Percentiles rank a stretch among this genome's conserved stretches.
Conservation (phyloP, 1,139 yeast genomes). For the Fermentozyma sake region DNA sequence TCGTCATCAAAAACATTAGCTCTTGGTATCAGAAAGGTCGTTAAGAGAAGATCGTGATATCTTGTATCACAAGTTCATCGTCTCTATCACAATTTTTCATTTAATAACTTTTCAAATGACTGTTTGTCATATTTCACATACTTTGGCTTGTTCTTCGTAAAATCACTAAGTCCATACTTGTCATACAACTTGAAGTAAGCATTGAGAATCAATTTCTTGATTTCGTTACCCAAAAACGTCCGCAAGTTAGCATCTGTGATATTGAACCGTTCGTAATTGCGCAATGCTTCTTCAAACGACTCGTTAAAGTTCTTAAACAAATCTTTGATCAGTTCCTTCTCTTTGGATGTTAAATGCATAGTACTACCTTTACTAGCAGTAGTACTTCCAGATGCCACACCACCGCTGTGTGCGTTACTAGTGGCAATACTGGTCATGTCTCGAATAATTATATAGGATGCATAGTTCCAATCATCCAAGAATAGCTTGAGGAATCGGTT, state of each 20-base stretch:
- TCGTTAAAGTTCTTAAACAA: slow-evolving; percentile 77
- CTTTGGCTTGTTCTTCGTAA: slow-evolving; percentile 66
- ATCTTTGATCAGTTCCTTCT: slow-evolving; percentile 80
- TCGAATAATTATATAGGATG: slow-evolving; percentile 66
- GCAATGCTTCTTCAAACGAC: slow-evolving; percentile 72
- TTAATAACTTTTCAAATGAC: slow-evolving; percentile 50
- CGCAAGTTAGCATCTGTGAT: slow-evolving; percentile 66
- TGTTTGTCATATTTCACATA: slow-evolving; percentile 69
- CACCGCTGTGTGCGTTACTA: slow-evolving; percentile 34
- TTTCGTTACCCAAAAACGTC: slow-evolving; percentile 58
- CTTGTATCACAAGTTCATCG: too few relatives aligned
- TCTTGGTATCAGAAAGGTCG: too few relatives aligned
- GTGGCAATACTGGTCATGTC: slow-evolving; percentile 61
- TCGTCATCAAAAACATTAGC: too few relatives aligned
- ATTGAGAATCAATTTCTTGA: slow-evolving; percentile 67
- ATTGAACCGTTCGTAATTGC: slow-evolving; percentile 57
- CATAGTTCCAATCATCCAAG: slow-evolving; percentile 78
- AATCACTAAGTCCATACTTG: slow-evolving; percentile 65
- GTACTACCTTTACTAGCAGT: slow-evolving; percentile 3
- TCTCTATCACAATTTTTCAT: slow-evolving; percentile 29
- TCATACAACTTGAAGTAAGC: slow-evolving; percentile 82
- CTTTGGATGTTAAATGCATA: slow-evolving; percentile 50
- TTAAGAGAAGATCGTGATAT: too few relatives aligned
- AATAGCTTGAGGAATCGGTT: slow-evolving; percentile 74
- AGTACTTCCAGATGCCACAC: slow-evolving; percentile 23